Base-by-base conservation (phyloP, 805 yeast genomes). In the Cephaloascus fragrans region DNA sequence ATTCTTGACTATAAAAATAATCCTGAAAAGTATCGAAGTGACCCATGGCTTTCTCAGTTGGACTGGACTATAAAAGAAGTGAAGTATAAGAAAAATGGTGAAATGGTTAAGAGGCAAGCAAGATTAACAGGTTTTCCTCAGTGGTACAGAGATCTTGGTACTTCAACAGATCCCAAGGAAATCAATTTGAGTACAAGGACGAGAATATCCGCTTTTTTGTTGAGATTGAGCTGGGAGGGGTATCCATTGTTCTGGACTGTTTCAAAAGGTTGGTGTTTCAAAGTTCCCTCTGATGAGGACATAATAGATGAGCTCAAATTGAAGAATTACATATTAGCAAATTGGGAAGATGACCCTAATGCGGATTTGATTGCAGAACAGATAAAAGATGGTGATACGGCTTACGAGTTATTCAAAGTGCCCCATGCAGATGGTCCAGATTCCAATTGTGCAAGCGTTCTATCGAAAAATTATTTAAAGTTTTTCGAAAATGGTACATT, bases 1-100 rank as follows among this genome's bases (percentile, higher is more conserved):
- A 71, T 83, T 4, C 75, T 79, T 1, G 51, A 58, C 3, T 46
- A 69, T 33, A 69, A 64, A 35, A 66, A 73, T 33, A 52, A 62
- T 5, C 60, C 65, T 0, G 67, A 70, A 0, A 53, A 55, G n/a
- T 56, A 62, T 55, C 53, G 58, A 15, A 54, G 68, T 6, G 97
- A 90, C 52, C 95, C 95, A 0, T 94, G 98, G 98, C 64, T 89
- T 32, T 66, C 70, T 2, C 98, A 94, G 56, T 64, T 93, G 41
- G 87, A 93, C 56, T 93, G 99, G 99, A 72, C 77, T 0, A 62
- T 81, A 2, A 67, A 66, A 26, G 81, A 83, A 1, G 55, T 71
- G 0, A 70, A 77, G 38, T 45, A 77, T 33, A 84, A 80, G 12
- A 86, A 86, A 52, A 67, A 73, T 31, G 95, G 93, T 2, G 61